A percentile compares a stretch with the other conserved stretches of the same genome.
Evolutionary conservation across 2,329 filamentous ascomycete genomes (phyloP).

Genomic region (Fusarium torulosum): DNA sequence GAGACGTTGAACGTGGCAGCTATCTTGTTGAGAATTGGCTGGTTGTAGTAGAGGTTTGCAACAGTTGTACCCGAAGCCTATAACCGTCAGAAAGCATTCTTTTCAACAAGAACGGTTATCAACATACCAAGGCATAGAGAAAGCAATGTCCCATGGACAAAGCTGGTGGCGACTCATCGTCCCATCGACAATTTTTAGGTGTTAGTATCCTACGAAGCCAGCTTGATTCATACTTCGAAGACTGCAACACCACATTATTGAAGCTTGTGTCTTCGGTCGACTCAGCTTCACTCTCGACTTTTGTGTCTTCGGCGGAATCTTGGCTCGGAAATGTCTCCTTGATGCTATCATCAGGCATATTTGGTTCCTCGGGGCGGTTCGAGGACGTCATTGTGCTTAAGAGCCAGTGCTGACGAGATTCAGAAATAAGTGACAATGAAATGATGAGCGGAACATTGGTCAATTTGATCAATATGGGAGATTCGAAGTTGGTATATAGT

Average conservation of each 20-base stretch:
- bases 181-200: slow-evolving; percentile 76
- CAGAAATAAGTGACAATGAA: background rate
- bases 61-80: slow-evolving; percentile 75
- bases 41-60: slow-evolving; percentile 85
- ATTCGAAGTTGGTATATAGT: background rate
- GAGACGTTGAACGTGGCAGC: slow-evolving; percentile 77
- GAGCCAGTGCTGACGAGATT: background rate
- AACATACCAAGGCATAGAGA: slow-evolving; percentile 72
- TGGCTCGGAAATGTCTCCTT: slow-evolving; percentile 13
- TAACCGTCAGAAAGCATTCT: background rate
- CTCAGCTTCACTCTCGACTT: slow-evolving; percentile 8
- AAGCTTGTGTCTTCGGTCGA: slow-evolving; percentile 33
- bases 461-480: background rate
- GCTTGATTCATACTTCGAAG: slow-evolving; percentile 43
- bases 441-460: background rate
- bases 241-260: slow-evolving; percentile 4
- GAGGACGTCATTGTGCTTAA: slow-evolving; percentile 29
- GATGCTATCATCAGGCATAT: slow-evolving; percentile 17
- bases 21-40: slow-evolving; percentile 82
- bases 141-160: slow-evolving; percentile 78
- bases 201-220: slow-evolving; percentile 54
- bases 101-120: fast-evolving
- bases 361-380: slow-evolving; percentile 2
- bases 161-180: slow-evolving; percentile 72
- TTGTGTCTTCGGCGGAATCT: background rate